Conservation (phyloP, 352 stramenopile species). For the Phytophthora rubi region DNA sequence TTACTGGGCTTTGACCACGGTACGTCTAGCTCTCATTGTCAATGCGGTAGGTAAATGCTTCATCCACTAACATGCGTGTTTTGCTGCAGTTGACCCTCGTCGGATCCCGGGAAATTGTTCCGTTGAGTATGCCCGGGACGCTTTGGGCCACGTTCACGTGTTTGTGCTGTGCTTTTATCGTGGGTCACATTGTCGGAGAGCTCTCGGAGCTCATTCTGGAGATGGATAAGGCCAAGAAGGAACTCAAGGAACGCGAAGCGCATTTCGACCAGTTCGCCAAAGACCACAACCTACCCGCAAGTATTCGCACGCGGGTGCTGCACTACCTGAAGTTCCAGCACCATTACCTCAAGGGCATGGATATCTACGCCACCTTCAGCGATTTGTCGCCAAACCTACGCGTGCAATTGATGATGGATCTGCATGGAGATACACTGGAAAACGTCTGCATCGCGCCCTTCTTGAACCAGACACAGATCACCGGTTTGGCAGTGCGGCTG, state of each 20-base stretch:
- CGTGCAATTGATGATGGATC: slow-evolving; percentile 76
- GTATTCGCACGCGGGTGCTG: slow-evolving; percentile 61
- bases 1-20: slow-evolving; percentile 82
- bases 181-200: slow-evolving; percentile 79
- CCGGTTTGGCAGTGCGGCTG: slow-evolving; percentile 63
- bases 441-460: slow-evolving; percentile 63
- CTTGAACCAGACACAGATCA: slow-evolving; percentile 59
- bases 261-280: slow-evolving; percentile 78
- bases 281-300: slow-evolving; percentile 61
- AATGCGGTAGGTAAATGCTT: background rate
- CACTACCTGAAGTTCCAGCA: slow-evolving; percentile 82
- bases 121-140: slow-evolving; percentile 59
- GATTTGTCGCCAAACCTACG: slow-evolving; percentile 75
- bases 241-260: slow-evolving; percentile 68
- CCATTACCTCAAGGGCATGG: slow-evolving; percentile 67
- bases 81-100: slow-evolving; percentile 62
- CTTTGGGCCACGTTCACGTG: slow-evolving; percentile 73
- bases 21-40: slow-evolving; percentile 19
- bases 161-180: slow-evolving; percentile 79
- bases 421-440: slow-evolving; percentile 61
- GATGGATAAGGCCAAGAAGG: slow-evolving; percentile 77
- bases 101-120: slow-evolving; percentile 74
- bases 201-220: slow-evolving; percentile 81
- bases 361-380: slow-evolving; percentile 76
- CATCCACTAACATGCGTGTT: slow-evolving; percentile 7